Conservation (phyloP, 305 asterid genomes). For the Caryopteris hybrid region DNA sequence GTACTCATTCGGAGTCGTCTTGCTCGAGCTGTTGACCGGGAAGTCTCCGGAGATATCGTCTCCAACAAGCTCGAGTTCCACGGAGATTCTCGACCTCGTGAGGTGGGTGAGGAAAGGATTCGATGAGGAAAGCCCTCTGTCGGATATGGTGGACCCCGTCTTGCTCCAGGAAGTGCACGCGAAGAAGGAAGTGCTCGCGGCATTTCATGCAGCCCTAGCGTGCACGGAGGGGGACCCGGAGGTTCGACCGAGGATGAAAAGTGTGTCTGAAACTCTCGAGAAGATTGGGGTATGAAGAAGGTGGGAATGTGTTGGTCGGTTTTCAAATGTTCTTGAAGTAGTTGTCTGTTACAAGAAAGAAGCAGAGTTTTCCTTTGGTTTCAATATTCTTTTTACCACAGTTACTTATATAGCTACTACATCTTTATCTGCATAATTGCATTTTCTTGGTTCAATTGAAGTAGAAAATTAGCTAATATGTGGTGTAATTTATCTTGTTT, state of each 20-base stretch:
- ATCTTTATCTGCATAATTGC: neutral
- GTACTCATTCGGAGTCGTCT: constrained; percentile 81
- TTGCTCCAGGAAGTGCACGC: constrained; percentile 77
- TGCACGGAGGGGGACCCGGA: constrained; percentile 94
- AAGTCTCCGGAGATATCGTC: constrained; percentile 77
- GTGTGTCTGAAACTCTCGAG: constrained; percentile 70
- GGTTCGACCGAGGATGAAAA: constrained; percentile 83
- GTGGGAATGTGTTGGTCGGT: neutral
- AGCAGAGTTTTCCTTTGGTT: neutral
- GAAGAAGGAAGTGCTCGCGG: constrained; percentile 80
- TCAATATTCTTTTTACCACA: constrained; percentile 17
- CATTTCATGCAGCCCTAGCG: constrained; percentile 70
- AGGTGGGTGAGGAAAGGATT: constrained; percentile 94
- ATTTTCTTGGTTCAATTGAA: neutral
- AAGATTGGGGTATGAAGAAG: constrained; percentile 54
- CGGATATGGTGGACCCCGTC: constrained; percentile 84
- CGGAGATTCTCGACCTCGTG: constrained; percentile 63
- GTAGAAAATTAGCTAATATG: neutral
- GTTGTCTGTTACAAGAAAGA: neutral
- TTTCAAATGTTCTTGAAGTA: no score
- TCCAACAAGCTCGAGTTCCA: constrained; percentile 64
- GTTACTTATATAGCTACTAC: neutral
- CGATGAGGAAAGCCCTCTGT: constrained; percentile 67
- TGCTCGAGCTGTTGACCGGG: constrained; percentile 82
- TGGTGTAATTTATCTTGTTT: constrained; percentile 25